Conservation (phyloP, 352 stramenopile species). For the Pythium dissotocum region DNA sequence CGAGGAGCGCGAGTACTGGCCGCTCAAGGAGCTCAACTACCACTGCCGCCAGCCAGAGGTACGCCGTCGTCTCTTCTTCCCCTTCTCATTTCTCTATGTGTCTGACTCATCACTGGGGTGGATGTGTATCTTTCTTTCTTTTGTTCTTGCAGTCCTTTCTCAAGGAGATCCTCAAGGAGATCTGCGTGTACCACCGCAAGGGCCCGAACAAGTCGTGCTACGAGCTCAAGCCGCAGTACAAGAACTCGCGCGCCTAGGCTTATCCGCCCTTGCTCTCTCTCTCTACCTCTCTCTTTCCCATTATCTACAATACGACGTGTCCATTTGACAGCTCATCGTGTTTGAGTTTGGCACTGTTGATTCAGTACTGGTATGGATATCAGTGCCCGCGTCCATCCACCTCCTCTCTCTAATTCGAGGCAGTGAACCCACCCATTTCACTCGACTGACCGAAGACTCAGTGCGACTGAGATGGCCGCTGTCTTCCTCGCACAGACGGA, state of each 20-base stretch:
- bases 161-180: slow-evolving; percentile 89
- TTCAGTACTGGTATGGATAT: not conserved
- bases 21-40: slow-evolving; percentile 88
- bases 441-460: not conserved
- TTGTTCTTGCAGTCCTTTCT: slow-evolving; percentile 63
- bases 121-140: not conserved
- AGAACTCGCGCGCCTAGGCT: slow-evolving; percentile 46
- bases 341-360: too few species aligned
- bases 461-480: slow-evolving; percentile 8
- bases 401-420: slow-evolving; percentile 1
- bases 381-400: not conserved
- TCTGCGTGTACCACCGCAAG: slow-evolving; percentile 88
- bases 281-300: not conserved
- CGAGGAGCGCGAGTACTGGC: slow-evolving; percentile 85
- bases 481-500: slow-evolving; percentile 6
- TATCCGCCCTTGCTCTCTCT: slow-evolving; percentile 2
- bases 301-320: slow-evolving; percentile 1
- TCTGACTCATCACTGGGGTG: not conserved
- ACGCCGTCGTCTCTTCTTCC: not conserved
- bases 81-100: not conserved
- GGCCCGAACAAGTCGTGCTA: slow-evolving; percentile 90
- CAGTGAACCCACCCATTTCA: not conserved
- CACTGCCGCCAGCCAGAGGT: slow-evolving; percentile 89
- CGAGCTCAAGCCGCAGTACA: slow-evolving; percentile 89
- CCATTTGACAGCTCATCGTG: not conserved